A percentile compares a stretch with the other conserved stretches of the same genome.
These are phyloP conservation scores for Claviceps purpurea DNA, from an alignment of 2,329 filamentous ascomycete genomes.

Conservation along the genomic window DNA sequence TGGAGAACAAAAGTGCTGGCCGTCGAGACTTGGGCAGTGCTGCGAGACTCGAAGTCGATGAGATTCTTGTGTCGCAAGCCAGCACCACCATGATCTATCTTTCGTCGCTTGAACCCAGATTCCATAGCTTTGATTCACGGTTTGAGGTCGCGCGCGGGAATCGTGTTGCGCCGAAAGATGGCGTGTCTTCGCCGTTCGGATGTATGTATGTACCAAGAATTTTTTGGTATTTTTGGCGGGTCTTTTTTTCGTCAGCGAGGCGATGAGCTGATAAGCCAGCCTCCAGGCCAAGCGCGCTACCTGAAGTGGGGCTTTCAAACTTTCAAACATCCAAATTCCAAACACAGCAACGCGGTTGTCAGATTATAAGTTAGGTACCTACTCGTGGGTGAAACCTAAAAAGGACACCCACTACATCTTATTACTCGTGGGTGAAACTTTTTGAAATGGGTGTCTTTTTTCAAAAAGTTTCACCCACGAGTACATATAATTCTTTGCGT, in stretches of 20 bases:
- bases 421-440: too few species aligned
- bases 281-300: too few species aligned
- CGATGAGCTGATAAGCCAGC: constrained; percentile 15
- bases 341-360: too few species aligned
- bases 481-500: too few species aligned
- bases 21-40: constrained; percentile 27
- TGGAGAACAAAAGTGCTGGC: constrained; percentile 45
- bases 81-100: constrained; percentile 27
- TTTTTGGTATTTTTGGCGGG: background rate
- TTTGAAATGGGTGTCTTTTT: too few species aligned
- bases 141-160: background rate
- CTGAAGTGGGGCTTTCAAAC: too few species aligned
- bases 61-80: constrained; percentile 22
- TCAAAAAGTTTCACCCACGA: too few species aligned
- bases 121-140: constrained; percentile 25
- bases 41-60: constrained; percentile 27
- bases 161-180: background rate
- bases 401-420: too few species aligned
- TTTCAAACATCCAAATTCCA: too few species aligned
- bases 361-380: too few species aligned
- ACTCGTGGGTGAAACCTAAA: too few species aligned
- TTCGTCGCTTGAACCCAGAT: constrained; percentile 33
- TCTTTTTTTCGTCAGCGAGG: constrained; percentile 7
- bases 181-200: background rate
- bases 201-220: too few species aligned